These are phyloP conservation scores for Solanum ossicruentum DNA, from an alignment of 257 asterid species.

Conservation along the genomic window DNA sequence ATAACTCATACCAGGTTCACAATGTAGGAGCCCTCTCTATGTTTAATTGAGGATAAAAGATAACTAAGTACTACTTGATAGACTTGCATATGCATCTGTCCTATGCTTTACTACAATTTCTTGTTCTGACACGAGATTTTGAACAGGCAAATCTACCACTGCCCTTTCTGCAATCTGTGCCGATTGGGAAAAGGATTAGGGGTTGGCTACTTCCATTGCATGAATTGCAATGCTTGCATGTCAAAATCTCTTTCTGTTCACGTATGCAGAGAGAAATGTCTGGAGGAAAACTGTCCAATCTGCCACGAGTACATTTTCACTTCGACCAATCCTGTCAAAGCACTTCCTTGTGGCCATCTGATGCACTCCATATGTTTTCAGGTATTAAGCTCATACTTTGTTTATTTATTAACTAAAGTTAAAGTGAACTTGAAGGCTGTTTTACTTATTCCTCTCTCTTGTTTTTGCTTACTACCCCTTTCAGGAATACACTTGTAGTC, in stretches of 20 bases:
- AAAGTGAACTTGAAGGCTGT: not conserved
- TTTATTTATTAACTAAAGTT: not conserved
- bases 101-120: not conserved
- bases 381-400: conserved; percentile 26
- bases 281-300: conserved; percentile 88
- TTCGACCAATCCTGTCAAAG: conserved; percentile 68
- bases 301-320: conserved; percentile 84
- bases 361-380: conserved; percentile 90
- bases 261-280: conserved; percentile 69
- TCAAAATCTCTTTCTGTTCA: conserved; percentile 51
- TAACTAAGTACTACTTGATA: not conserved
- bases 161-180: conserved; percentile 94
- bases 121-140: not conserved
- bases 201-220: conserved; percentile 76
- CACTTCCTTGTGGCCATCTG: conserved; percentile 79
- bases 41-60: not conserved
- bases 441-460: conserved; percentile 4
- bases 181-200: conserved; percentile 88
- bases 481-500: conserved; percentile 76
- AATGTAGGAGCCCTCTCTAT: not conserved
- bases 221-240: conserved; percentile 98
- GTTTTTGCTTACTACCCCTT: not conserved
- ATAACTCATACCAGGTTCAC: not conserved
- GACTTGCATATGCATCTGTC: not conserved
- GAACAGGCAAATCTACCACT: conserved; percentile 81